These are phyloP conservation scores for Tuber melanosporum DNA, from an alignment of 495 filamentous ascomycete genomes.

Conservation along the genomic window DNA sequence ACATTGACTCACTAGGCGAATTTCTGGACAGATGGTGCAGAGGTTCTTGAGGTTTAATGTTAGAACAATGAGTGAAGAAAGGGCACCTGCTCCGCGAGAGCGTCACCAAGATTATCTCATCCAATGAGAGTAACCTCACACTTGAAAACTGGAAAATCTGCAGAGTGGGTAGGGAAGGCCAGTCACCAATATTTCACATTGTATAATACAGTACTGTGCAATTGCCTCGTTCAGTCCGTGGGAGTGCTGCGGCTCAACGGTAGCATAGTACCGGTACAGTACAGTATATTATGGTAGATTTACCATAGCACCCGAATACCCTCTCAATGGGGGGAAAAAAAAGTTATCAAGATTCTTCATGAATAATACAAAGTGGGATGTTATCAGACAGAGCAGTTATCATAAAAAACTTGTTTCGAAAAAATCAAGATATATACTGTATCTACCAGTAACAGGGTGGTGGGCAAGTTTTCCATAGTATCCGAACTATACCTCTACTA, in stretches of 20 bases:
- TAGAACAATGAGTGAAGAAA: neutral
- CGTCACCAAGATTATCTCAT: neutral
- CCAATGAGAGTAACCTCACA: neutral
- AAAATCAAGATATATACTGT: neutral
- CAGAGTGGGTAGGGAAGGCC: neutral
- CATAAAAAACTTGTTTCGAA: too few relatives aligned
- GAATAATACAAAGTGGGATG: neutral
- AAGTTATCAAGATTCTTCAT: neutral
- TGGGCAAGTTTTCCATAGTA: neutral
- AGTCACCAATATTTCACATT: neutral
- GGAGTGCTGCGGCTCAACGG: neutral
- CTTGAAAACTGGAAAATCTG: neutral
- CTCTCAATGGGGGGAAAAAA: neutral
- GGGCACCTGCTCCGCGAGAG: neutral
- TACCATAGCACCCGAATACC: neutral
- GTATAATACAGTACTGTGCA: neutral
- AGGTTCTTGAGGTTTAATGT: neutral
- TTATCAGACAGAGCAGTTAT: neutral
- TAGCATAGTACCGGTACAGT: neutral
- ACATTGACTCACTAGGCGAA: neutral
- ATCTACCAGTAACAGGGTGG: neutral
- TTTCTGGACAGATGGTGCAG: neutral
- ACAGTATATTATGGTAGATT: neutral
- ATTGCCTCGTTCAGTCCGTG: neutral
- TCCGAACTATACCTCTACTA: neutral